These are phyloP conservation scores for Excoecaria agallocha DNA, from an alignment of 345 rosid genomes.

Conservation along the genomic window DNA sequence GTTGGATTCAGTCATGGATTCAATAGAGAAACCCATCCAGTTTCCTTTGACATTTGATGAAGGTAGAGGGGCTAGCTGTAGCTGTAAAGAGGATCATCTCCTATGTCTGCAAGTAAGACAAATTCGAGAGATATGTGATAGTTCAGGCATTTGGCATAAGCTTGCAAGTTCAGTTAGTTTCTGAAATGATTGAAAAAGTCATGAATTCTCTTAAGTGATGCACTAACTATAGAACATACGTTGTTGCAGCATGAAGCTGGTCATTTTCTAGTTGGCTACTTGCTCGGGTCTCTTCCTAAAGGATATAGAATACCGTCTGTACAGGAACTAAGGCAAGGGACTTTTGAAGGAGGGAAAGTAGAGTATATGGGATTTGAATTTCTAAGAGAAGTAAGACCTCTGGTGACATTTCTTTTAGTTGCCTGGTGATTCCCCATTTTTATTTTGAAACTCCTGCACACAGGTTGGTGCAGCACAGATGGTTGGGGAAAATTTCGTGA, in stretches of 20 bases:
- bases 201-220: too few species aligned
- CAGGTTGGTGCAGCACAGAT: too few species aligned
- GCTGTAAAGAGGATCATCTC: conserved; percentile 29
- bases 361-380: conserved; percentile 86
- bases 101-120: conserved; percentile 28
- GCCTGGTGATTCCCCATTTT: too few species aligned
- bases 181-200: too few species aligned
- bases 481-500: neutral
- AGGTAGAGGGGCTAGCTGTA: conserved; percentile 14
- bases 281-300: conserved; percentile 68
- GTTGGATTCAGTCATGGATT: conserved; percentile 31
- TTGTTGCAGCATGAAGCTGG: too few species aligned
- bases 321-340: conserved; percentile 76
- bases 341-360: conserved; percentile 83
- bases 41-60: conserved; percentile 27
- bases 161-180: too few species aligned
- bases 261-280: too few species aligned
- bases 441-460: too few species aligned
- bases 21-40: conserved; percentile 28
- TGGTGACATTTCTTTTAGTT: too few species aligned
- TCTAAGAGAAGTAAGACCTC: conserved; percentile 65
- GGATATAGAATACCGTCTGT: conserved; percentile 64
- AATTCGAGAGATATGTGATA: too few species aligned
- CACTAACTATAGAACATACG: too few species aligned
- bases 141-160: too few species aligned